phyloP scores from a whole-genome alignment of 2,329 filamentous ascomycete species.

The Trichoderma polysporum region DNA sequence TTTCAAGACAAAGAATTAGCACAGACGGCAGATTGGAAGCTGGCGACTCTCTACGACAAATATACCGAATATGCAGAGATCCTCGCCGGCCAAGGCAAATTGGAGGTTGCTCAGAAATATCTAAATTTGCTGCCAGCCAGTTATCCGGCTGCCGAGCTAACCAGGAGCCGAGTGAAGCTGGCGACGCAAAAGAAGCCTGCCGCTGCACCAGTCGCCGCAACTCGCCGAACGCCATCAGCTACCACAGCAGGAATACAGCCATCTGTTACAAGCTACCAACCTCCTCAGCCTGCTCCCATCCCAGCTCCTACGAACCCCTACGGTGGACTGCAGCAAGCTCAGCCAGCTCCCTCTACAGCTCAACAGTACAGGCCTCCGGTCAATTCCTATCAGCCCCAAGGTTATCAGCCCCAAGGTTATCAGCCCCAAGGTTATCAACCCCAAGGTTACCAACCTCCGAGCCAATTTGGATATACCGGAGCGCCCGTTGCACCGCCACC shows the following conservation, averaged over 20 bases:
- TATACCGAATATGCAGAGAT: slow-evolving; percentile 98
- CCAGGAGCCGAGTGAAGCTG: slow-evolving; percentile 79
- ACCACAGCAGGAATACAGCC: slow-evolving; percentile 44
- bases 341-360: slow-evolving; percentile 31
- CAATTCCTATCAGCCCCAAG: slow-evolving; percentile 37
- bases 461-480: slow-evolving; percentile 41
- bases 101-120: slow-evolving; percentile 86
- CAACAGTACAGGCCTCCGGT: slow-evolving; percentile 41
- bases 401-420: slow-evolving; percentile 30
- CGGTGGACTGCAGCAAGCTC: slow-evolving; percentile 23
- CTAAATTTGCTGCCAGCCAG: slow-evolving; percentile 79
- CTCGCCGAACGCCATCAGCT: slow-evolving; percentile 33
- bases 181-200: slow-evolving; percentile 61
- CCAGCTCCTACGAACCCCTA: slow-evolving; percentile 35
- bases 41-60: slow-evolving; percentile 84
- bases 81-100: slow-evolving; percentile 82
- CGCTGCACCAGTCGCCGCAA: slow-evolving; percentile 26
- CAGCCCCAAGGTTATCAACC: slow-evolving; percentile 30
- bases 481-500: slow-evolving; percentile 36
- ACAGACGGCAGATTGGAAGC: slow-evolving; percentile 80
- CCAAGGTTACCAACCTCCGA: slow-evolving; percentile 34
- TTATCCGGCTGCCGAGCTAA: slow-evolving; percentile 84
- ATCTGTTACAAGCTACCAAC: slow-evolving; percentile 47
- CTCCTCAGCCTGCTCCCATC: slow-evolving; percentile 39
- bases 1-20: slow-evolving; percentile 77